Evolutionary conservation across 1,284 basidiomycete species (phyloP).

Genomic region (Hemileia vastatrix): DNA sequence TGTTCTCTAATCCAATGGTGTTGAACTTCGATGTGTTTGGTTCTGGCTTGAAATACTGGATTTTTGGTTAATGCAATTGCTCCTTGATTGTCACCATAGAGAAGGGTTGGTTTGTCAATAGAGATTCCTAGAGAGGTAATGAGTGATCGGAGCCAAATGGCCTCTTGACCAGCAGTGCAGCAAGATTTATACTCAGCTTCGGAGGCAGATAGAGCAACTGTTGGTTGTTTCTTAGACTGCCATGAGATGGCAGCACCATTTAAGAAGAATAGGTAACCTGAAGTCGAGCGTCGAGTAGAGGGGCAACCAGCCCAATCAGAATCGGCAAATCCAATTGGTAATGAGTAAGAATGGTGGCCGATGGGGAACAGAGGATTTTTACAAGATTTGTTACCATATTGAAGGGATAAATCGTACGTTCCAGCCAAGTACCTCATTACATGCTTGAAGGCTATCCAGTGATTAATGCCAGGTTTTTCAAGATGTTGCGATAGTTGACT

Average conservation of each 20-base stretch:
- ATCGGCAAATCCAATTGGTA: no score
- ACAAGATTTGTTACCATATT: no score
- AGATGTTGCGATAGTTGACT: slow-evolving; percentile 8
- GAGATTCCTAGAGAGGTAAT: no score
- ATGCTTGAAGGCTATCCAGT: not conserved
- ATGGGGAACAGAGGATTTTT: no score
- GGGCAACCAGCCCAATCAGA: no score
- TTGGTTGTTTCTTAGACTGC: not conserved
- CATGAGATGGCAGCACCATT: no score
- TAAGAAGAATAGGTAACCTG: no score
- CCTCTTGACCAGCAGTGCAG: not conserved
- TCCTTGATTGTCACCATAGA: slow-evolving; percentile 44
- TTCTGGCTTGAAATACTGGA: slow-evolving; percentile 36
- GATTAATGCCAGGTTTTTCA: not conserved
- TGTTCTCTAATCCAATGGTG: slow-evolving; percentile 47
- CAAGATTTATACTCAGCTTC: not conserved
- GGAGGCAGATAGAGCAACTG: not conserved
- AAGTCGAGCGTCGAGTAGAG: no score
- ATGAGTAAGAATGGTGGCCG: no score
- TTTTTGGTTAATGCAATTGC: slow-evolving; percentile 45
- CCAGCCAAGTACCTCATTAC: not conserved
- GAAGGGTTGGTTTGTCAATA: no score
- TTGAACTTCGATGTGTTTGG: slow-evolving; percentile 49
- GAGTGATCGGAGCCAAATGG: not conserved
- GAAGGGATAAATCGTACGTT: no score